Evolutionary conservation across 208 protist genomes (phyloP).

Genomic region (Leptomonas seymouri): DNA sequence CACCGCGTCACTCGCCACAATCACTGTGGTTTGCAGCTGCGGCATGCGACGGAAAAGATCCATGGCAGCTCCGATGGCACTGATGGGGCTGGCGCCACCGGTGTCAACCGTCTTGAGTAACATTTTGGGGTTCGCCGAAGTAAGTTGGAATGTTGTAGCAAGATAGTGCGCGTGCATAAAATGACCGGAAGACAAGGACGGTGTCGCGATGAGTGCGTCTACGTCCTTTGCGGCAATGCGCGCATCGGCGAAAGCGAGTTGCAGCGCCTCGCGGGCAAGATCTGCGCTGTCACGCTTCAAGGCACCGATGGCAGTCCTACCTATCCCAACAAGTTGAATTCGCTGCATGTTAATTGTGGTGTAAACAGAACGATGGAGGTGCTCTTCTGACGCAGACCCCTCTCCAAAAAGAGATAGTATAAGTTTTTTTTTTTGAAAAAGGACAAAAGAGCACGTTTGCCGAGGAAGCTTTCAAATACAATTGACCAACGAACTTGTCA

Average conservation of each 20-base stretch:
- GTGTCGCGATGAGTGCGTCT: slow-evolving; percentile 73
- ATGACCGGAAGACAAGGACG: slow-evolving; percentile 69
- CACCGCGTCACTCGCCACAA: slow-evolving; percentile 73
- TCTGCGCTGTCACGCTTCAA: slow-evolving; percentile 41
- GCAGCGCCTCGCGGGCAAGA: slow-evolving; percentile 52
- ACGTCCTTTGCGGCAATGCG: slow-evolving; percentile 57
- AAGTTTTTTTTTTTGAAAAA: too few relatives aligned
- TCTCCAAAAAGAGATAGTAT: too few relatives aligned
- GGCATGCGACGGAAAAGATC: slow-evolving; percentile 47
- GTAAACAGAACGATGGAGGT: too few relatives aligned
- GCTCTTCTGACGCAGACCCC: too few relatives aligned
- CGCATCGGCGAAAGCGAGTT: slow-evolving; percentile 50
- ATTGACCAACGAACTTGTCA: too few relatives aligned
- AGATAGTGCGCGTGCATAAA: slow-evolving; percentile 84
- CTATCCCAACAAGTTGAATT: slow-evolving; percentile 56
- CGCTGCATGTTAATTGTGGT: slow-evolving; percentile 18
- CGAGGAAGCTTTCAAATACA: too few relatives aligned
- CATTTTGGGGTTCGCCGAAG: slow-evolving; percentile 37
- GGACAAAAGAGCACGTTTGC: too few relatives aligned
- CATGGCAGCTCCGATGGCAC: slow-evolving; percentile 45
- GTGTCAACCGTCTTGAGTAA: slow-evolving; percentile 71
- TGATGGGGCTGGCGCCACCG: slow-evolving; percentile 72
- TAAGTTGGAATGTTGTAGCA: slow-evolving; percentile 49
- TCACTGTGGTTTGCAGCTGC: slow-evolving; percentile 41
- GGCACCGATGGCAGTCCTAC: slow-evolving; percentile 53